phyloP scores from a whole-genome alignment of 192 early-diverging fungal genomes.

The Geranomyces variabilis region DNA sequence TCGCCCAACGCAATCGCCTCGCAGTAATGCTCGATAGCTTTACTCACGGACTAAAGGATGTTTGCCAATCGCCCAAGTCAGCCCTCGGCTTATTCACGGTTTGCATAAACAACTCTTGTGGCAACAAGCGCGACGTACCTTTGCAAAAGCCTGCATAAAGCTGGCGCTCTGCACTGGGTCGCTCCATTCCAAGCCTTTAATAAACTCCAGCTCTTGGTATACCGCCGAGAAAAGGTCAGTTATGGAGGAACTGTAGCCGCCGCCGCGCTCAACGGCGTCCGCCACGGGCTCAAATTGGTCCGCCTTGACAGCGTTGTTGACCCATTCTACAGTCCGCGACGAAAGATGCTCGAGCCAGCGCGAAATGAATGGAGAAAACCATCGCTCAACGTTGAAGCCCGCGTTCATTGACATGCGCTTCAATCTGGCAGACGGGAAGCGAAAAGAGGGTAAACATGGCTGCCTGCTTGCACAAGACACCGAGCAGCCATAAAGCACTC shows the following conservation, averaged over 20 bases:
- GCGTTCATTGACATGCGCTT: constrained; percentile 42
- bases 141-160: constrained; percentile 57
- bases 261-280: constrained; percentile 18
- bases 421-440: neutral
- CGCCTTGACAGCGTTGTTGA: constrained; percentile 55
- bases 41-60: constrained; percentile 42
- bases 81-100: neutral
- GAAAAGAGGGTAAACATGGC: too few relatives aligned
- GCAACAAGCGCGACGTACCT: constrained; percentile 15
- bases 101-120: neutral
- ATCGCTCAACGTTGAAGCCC: constrained; percentile 54
- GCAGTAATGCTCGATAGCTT: constrained; percentile 62
- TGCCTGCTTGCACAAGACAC: too few relatives aligned
- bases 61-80: too few relatives aligned
- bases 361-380: constrained; percentile 55
- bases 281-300: constrained; percentile 54
- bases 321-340: constrained; percentile 54
- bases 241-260: constrained; percentile 47
- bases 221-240: constrained; percentile 58
- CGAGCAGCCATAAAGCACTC: too few relatives aligned
- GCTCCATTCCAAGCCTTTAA: constrained; percentile 55
- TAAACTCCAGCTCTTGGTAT: constrained; percentile 57
- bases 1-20: constrained; percentile 57
- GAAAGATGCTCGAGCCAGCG: constrained; percentile 54
- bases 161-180: constrained; percentile 53